Evolutionary conservation across 2,329 filamentous ascomycete species (phyloP).

Genomic region (Colletotrichum liaoningense): DNA sequence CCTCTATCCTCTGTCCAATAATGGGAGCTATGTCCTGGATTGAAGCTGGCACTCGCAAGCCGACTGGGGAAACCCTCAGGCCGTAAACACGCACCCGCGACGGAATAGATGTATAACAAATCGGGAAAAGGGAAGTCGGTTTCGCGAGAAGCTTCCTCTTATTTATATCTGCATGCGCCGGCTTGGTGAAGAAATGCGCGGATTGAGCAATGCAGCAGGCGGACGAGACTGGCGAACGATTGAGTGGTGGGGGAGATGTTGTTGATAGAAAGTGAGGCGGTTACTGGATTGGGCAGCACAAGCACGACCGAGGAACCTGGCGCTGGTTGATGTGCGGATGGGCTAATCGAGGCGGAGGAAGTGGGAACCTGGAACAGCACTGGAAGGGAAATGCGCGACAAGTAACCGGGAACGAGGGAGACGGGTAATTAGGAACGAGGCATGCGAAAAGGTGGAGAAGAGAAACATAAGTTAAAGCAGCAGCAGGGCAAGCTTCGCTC

Average conservation of each 20-base stretch:
- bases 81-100: conserved; percentile 23
- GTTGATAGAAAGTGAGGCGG: conserved; percentile 36
- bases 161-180: conserved; percentile 18
- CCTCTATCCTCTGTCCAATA: conserved; percentile 3
- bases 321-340: conserved; percentile 11
- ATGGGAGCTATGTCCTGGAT: conserved; percentile 21
- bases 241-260: conserved; percentile 29
- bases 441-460: conserved; percentile 24
- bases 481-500: not conserved
- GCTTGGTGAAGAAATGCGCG: not conserved
- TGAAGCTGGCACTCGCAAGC: conserved; percentile 33
- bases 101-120: not conserved
- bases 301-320: conserved; percentile 21
- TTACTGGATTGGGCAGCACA: conserved; percentile 33
- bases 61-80: conserved; percentile 25
- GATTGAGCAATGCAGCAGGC: conserved; percentile 10
- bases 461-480: not conserved
- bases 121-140: not conserved
- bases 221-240: conserved; percentile 22
- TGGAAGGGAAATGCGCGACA: not conserved
- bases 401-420: not conserved
- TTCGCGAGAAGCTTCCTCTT: not conserved
- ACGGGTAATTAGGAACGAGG: not conserved
- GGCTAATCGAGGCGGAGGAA: conserved; percentile 21
- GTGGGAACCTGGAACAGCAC: not conserved